Evolutionary conservation across 2,329 filamentous ascomycete genomes (phyloP).

Genomic region (Beauveria asiatica): DNA sequence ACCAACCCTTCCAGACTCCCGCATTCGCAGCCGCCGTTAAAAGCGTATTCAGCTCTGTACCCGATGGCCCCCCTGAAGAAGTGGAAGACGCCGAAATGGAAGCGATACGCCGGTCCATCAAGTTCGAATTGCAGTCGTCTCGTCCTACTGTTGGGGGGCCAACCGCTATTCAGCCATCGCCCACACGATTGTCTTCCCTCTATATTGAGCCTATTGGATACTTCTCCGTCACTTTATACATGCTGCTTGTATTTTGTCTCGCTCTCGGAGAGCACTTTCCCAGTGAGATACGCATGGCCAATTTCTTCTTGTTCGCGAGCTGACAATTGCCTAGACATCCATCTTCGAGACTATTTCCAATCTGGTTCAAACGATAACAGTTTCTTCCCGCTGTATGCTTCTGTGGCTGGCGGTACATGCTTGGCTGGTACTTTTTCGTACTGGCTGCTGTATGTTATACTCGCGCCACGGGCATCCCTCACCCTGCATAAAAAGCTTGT

Average conservation of each 20-base stretch:
- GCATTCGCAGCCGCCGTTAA: not conserved
- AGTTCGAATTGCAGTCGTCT: not conserved
- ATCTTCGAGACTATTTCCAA: not conserved
- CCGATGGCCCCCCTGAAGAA: not conserved
- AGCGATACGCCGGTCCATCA: not conserved
- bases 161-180: not conserved
- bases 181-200: not conserved
- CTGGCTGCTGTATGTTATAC: not conserved
- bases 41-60: not conserved
- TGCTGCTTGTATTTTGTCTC: not conserved
- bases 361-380: not conserved
- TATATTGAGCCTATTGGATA: conserved; percentile 4
- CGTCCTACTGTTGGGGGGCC: not conserved
- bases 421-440: not conserved
- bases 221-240: not conserved
- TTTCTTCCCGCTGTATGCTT: not conserved
- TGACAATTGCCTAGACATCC: not conserved
- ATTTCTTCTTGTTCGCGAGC: not conserved
- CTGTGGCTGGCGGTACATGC: not conserved
- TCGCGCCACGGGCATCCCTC: conserved; percentile 4
- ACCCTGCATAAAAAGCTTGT: conserved; percentile 1
- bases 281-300: not conserved
- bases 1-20: conserved; percentile 5
- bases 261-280: conserved; percentile 6
- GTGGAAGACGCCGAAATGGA: conserved; percentile 6